These are phyloP conservation scores for Akebia trifoliata DNA, from an alignment of 164 flowering plant species.

Conservation along the genomic window DNA sequence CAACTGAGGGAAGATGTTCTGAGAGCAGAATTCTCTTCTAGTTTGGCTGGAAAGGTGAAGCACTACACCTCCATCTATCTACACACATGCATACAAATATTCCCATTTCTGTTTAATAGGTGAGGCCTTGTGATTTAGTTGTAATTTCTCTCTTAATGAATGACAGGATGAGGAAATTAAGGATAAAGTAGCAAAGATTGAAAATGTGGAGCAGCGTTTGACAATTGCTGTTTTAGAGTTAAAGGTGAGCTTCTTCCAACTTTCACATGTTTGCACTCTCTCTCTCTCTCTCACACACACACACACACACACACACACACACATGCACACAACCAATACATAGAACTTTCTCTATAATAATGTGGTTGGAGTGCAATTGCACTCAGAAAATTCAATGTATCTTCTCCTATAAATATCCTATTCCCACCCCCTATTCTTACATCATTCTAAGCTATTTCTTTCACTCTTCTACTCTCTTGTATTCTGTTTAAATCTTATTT, in stretches of 20 bases:
- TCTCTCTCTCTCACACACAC: not conserved
- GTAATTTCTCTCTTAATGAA: slow-evolving; percentile 8
- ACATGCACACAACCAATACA: no score
- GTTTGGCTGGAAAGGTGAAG: slow-evolving; percentile 74
- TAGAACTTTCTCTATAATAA: no score
- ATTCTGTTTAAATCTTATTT: no score
- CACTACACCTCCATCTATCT: no score
- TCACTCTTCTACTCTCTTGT: no score
- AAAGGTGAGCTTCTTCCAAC: slow-evolving; percentile 57
- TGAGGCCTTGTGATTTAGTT: not conserved
- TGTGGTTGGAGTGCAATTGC: no score
- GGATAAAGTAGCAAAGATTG: slow-evolving; percentile 63
- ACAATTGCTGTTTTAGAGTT: slow-evolving; percentile 65
- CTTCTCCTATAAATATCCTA: no score
- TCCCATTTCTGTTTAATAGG: slow-evolving; percentile 5
- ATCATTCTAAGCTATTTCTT: no score
- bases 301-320: not conserved
- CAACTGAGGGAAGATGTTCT: slow-evolving; percentile 79
- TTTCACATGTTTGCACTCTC: no score
- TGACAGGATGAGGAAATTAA: slow-evolving; percentile 79
- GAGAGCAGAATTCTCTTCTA: slow-evolving; percentile 58
- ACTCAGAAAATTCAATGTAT: no score
- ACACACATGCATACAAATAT: no score
- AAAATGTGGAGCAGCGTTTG: slow-evolving; percentile 72
- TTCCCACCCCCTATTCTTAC: no score